Evolutionary conservation across 768 basidiomycete genomes (phyloP).

Genomic region (Antrodiella citrinella): DNA sequence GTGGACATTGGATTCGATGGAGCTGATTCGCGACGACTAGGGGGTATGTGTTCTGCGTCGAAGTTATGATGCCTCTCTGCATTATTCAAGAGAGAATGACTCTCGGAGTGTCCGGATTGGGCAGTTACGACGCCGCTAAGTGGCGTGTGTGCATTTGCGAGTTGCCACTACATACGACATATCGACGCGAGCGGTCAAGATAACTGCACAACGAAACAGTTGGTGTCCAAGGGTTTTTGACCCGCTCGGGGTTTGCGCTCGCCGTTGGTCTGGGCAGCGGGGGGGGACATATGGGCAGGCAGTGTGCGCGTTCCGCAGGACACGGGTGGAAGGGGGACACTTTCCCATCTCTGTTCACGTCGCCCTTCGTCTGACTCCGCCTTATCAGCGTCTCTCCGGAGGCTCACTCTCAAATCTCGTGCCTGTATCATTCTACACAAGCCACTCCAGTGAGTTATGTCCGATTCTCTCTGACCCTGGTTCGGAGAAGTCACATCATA

Average conservation of each 20-base stretch:
- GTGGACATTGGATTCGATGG: not conserved
- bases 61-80: not conserved
- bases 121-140: not conserved
- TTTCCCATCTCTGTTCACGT: not conserved
- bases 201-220: too few species aligned
- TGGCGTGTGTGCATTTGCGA: too few species aligned
- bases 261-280: not conserved
- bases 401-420: not conserved
- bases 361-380: not conserved
- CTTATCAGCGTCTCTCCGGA: not conserved
- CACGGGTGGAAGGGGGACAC: not conserved
- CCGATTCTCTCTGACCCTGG: not conserved
- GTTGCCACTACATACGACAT: too few species aligned
- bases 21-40: not conserved
- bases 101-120: not conserved
- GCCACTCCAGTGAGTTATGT: not conserved
- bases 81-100: not conserved
- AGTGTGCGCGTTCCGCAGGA: not conserved
- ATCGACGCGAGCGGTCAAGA: too few species aligned
- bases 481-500: not conserved
- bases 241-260: not conserved
- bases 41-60: not conserved
- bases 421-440: not conserved
- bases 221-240: too few species aligned
- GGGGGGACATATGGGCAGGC: not conserved